A percentile compares a stretch with the other conserved stretches of the same genome.
Evolutionary conservation across 2,329 filamentous ascomycete species (phyloP).

Genomic region (Graphilbum ipis-grandicollis): DNA sequence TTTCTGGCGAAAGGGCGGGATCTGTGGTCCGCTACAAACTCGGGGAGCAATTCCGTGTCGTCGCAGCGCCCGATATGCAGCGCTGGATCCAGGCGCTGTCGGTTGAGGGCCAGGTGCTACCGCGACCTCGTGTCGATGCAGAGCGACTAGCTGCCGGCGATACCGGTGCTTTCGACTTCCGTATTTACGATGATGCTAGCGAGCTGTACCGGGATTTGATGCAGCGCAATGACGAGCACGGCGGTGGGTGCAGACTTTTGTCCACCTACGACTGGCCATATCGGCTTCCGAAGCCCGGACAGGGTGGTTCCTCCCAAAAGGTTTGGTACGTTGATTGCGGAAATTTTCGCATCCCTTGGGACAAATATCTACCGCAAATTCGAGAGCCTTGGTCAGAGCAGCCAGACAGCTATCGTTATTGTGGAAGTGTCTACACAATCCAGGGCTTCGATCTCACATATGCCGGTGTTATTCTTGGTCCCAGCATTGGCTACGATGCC

Average conservation of each 20-base stretch:
- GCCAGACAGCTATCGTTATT: constrained; percentile 4
- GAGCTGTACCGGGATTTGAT: constrained; percentile 3
- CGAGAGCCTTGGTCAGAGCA: constrained; percentile 4
- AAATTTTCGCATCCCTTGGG: constrained; percentile 4
- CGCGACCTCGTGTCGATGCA: constrained; percentile 1
- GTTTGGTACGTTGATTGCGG: constrained; percentile 3
- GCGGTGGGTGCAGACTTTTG: constrained; percentile 2
- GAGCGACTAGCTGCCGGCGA: constrained; percentile 1
- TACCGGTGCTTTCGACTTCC: constrained; percentile 1
- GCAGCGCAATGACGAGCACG: constrained; percentile 2
- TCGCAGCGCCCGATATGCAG: constrained; percentile 2
- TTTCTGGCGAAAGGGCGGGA: not conserved
- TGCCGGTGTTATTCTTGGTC: constrained; percentile 4
- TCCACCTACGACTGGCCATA: constrained; percentile 5
- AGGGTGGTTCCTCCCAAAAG: constrained; percentile 2
- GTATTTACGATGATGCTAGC: constrained; percentile 3
- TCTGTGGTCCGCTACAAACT: not conserved
- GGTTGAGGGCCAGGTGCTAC: constrained; percentile 2
- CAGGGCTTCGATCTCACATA: constrained; percentile 5
- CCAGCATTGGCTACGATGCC: constrained; percentile 3
- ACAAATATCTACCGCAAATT: constrained; percentile 3
- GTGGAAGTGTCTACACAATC: constrained; percentile 6
- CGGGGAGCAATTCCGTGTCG: constrained; percentile 2
- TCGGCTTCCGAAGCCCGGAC: constrained; percentile 2
- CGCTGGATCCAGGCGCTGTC: constrained; percentile 4